These are phyloP conservation scores for Colletotrichum tropicicola DNA, from an alignment of 2,329 filamentous ascomycete genomes.

Conservation along the genomic window DNA sequence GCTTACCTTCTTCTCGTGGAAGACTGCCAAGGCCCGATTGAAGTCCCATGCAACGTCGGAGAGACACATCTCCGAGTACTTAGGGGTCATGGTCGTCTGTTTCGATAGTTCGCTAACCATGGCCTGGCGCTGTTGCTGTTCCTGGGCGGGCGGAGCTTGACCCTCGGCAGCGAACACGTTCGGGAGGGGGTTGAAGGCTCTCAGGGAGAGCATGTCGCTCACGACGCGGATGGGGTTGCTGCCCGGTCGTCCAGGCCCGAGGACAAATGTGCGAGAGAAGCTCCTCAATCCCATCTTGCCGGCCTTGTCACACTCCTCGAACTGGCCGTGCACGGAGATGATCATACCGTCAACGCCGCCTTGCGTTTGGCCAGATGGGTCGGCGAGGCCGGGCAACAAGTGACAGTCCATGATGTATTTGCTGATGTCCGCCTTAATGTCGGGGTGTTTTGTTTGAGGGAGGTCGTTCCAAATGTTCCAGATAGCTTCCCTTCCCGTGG, in stretches of 20 bases:
- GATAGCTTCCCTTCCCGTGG: constrained; percentile 72
- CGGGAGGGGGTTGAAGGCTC: constrained; percentile 67
- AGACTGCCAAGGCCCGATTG: constrained; percentile 76
- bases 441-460: constrained; percentile 78
- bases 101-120: constrained; percentile 80
- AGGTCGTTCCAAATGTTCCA: constrained; percentile 74
- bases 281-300: constrained; percentile 72
- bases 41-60: constrained; percentile 83
- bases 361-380: constrained; percentile 70
- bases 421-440: constrained; percentile 70
- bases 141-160: constrained; percentile 37
- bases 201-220: constrained; percentile 80
- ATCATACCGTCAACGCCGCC: constrained; percentile 79
- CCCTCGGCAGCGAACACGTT: constrained; percentile 45
- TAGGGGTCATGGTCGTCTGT: constrained; percentile 81
- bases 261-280: constrained; percentile 83
- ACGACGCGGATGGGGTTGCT: constrained; percentile 76
- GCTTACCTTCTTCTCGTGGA: constrained; percentile 77
- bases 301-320: constrained; percentile 75
- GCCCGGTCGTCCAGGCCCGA: constrained; percentile 77
- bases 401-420: constrained; percentile 89
- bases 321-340: constrained; percentile 84
- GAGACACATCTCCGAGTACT: constrained; percentile 85
- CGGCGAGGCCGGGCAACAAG: constrained; percentile 74
- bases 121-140: constrained; percentile 64